Base-by-base conservation (phyloP, 768 basidiomycete genomes). In the Naganishia friedmannii region DNA sequence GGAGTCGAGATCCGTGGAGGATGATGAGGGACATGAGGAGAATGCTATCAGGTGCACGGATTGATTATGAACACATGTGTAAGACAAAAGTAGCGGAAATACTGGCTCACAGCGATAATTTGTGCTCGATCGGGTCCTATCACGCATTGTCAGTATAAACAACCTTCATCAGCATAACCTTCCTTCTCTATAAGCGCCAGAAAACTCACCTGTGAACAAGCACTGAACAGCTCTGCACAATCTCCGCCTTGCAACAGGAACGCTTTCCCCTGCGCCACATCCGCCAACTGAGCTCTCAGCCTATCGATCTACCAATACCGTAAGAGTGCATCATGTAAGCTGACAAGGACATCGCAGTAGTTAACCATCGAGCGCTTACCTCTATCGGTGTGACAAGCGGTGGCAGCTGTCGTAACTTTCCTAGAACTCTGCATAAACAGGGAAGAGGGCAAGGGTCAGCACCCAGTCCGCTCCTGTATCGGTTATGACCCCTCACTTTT, bases 221-320 rank as follows among this genome's bases (percentile, higher is more conserved):
- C 92, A 74, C 91, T 89, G 76, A 95, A 94, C 79, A 91, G 90
- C 80, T 94, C 92, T n/a, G 92, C 93, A 76, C 96, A 99, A 77
- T 99, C 96, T 1, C 96, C 96, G 0, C 96, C 96, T 72, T 99
- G 96, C 2, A 99, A 85, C 45, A 99, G 84, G 82, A 99, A 98
- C 0, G 92, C 93, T 76, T 94, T 87, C 72, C 92, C 91, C 23
- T 85, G 85, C 74, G 96, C 90, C 2, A 94, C 93, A 42, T 87
- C 87, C 39, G 85, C 83, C 23, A 97, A 83, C 72, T 94, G 92
- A 77, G 88, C 85, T 60, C 92, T 86, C 67, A 97, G 71, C 8
- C 83, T 74, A 58, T 80, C 80, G 54, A 80, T 75, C 75, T 80
- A 67, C 28, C n/a, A 21, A 9, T 7, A 7, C 23, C 3, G 4